Evolutionary conservation across 352 stramenopile species (phyloP), one percentile per base, ranked within the genome.

Genomic region (Globisporangium nunn): DNA sequence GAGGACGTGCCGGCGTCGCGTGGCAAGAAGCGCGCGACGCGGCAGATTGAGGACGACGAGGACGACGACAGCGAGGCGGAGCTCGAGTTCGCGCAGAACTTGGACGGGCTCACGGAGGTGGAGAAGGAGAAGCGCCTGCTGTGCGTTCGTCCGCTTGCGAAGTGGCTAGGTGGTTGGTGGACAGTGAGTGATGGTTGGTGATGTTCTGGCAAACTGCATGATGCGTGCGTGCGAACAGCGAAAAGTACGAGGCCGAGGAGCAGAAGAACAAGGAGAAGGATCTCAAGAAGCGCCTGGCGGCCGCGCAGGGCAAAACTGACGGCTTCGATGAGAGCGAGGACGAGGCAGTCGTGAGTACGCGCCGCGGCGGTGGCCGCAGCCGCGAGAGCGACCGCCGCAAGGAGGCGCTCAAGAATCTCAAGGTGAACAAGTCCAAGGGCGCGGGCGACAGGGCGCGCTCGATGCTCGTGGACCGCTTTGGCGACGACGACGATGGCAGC

Each of bases 91-190:
- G 66, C 62, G 49, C 53, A 65, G 57, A 62, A 71, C 30, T 56
- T 74, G 39, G 68, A 68, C 18, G 84, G 84, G 7, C 69, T 94
- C 3, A 94, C 83, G 1, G 84, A 94, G 59, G 81, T 94, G 17
- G 84, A 94, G 66, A 94, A 94, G 61, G 84, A 94, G 65, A 83
- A 91, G 68, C 77, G 81, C 0, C 67, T 94, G 45, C 63, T 94
- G 72, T 83, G 67, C 52, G 70, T 81, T 5, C 23, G 23, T 23
- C 1, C 23, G 23, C 23, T 23, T 23, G 23, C 23, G 23, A 23
- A 23, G 23, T 23, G 23, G 23, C 23, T 23, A 23, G 23, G 23
- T 23, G 23, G 23, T 23, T 23, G 23, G 23, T 23, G 23, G 30
- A 47, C 28, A 40, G 1, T 11, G 6, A 40, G 35, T 40, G 35